phyloP scores from a whole-genome alignment of 2,329 filamentous ascomycete species.

The Rhinocladiella similis region DNA sequence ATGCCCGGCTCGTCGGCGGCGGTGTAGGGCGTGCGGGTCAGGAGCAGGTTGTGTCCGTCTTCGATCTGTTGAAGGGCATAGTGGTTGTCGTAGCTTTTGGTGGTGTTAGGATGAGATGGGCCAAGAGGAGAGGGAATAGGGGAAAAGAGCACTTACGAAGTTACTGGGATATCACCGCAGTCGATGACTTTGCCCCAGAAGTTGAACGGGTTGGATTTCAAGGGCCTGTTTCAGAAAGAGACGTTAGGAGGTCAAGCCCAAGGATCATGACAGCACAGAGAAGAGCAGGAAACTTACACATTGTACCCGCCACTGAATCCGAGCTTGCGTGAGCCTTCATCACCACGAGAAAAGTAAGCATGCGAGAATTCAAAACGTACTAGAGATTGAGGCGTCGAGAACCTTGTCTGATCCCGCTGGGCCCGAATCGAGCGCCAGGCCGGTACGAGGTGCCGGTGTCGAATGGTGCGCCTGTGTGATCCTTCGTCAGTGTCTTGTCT shows the following conservation, averaged over 20 bases:
- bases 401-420: constrained; percentile 81
- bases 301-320: constrained; percentile 78
- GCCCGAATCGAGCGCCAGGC: constrained; percentile 80
- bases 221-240: constrained; percentile 43
- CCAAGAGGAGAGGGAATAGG: too few species aligned
- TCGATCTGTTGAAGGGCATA: constrained; percentile 84
- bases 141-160: constrained; percentile 59
- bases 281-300: constrained; percentile 44
- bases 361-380: constrained; percentile 55
- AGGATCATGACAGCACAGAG: background rate
- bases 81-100: constrained; percentile 71
- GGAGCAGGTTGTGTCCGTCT: constrained; percentile 74
- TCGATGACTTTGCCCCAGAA: constrained; percentile 79
- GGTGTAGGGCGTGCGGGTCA: constrained; percentile 70
- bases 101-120: background rate
- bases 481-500: background rate
- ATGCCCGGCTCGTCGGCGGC: constrained; percentile 67
- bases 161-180: constrained; percentile 82
- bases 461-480: constrained; percentile 67
- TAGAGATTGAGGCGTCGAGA: constrained; percentile 84
- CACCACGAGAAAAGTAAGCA: constrained; percentile 25
- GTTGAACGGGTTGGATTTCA: constrained; percentile 77
- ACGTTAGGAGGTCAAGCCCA: background rate
- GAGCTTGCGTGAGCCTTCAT: constrained; percentile 48
- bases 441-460: constrained; percentile 85